Base-by-base conservation (phyloP, 106 monocot species). In the Platanthera guangdongensis region DNA sequence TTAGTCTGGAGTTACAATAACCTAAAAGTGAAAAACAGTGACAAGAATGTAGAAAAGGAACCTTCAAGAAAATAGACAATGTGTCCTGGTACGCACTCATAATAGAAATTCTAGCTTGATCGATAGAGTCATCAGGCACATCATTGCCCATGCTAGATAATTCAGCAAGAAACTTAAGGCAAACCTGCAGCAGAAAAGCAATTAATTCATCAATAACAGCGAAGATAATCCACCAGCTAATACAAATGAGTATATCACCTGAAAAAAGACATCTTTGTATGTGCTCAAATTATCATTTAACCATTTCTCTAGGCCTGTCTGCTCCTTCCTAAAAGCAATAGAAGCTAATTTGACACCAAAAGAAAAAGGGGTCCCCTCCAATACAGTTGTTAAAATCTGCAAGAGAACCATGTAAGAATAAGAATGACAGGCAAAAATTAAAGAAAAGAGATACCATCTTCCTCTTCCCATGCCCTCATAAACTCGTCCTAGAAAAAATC, bases 301-400 rank as follows among this genome's bases (percentile, higher is more conserved):
- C 99, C 99, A 94, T 32, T 89, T 85, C 73, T 92, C 94, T 70
- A 99, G 83, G 81, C 83, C 76, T 57, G 83, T 73, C 16, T 82
- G 84, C 22, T 90, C 89, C 70, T 90, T 90, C 16, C 55, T 80
- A 63, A 82, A 91, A 57, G 92, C 88, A 86, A 85, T 4, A 50
- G 85, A 78, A 78, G 94, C 94, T 75, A 99, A 76, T 78, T 78
- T 92, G 18, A 99, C 81, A 57, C 99, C 85, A 80, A 94, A 86
- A 8, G 76, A 50, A 80, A 87, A 87, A 50, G 91, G 88, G 51
- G 88, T 65, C 75, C 79, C 71, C 52, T 92, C 94, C 81, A 99
- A 75, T 22, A 94, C 88, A 5, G 59, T 55, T 51, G 87, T 70
- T 71, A 99, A 76, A 78, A 99, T 89, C 97, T 99, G 86, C 68